phyloP scores from a whole-genome alignment of 257 asterid species.

The Vinca minor region DNA sequence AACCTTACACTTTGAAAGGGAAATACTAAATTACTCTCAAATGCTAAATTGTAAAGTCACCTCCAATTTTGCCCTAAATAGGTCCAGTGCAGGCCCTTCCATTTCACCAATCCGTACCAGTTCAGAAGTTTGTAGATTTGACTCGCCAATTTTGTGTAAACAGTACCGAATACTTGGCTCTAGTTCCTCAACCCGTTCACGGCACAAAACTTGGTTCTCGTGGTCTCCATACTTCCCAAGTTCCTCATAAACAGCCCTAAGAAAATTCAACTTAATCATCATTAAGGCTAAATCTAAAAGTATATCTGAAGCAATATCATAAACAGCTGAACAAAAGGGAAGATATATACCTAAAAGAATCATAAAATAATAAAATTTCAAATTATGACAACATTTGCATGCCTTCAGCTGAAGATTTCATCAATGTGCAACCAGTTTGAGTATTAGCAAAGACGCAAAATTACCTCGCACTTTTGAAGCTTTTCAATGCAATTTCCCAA shows the following conservation, averaged over 20 bases:
- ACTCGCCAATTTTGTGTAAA: constrained; percentile 84
- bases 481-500: constrained; percentile 86
- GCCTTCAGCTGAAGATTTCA: not conserved
- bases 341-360: not conserved
- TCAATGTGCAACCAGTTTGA: too few species aligned
- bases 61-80: constrained; percentile 93
- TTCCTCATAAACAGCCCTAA: constrained; percentile 96
- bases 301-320: constrained; percentile 1
- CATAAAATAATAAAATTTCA: not conserved
- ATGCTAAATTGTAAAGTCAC: constrained; percentile 27
- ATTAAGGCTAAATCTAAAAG: constrained; percentile 2
- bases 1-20: constrained; percentile 1
- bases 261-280: constrained; percentile 19
- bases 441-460: constrained; percentile 12
- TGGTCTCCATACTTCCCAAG: constrained; percentile 95
- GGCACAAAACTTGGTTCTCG: constrained; percentile 85
- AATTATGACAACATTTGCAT: constrained; percentile 1
- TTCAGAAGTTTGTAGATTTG: constrained; percentile 79
- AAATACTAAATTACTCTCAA: not conserved
- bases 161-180: constrained; percentile 87
- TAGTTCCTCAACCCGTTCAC: constrained; percentile 90
- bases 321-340: not conserved
- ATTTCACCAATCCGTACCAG: constrained; percentile 74
- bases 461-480: constrained; percentile 92
- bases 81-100: constrained; percentile 95